A percentile compares a stretch with the other conserved stretches of the same genome.
phyloP scores from a whole-genome alignment of 176 grass and related monocot genomes.

The Aegilops longissima region DNA sequence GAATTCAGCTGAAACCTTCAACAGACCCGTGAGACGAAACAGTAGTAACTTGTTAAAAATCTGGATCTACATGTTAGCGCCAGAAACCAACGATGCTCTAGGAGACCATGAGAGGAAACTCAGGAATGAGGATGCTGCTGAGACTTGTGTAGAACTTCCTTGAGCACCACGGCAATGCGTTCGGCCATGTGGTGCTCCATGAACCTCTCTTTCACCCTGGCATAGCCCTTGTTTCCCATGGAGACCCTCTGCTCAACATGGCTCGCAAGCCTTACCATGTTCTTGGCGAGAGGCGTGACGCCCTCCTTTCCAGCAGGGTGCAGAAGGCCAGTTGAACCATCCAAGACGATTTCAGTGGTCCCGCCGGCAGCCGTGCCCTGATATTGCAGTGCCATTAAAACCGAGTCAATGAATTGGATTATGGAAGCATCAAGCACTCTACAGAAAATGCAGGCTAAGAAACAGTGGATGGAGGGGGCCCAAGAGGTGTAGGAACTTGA shows the following conservation, averaged over 20 bases:
- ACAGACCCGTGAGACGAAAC: no score
- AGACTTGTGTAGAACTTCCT: conserved; percentile 52
- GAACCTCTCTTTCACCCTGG: conserved; percentile 74
- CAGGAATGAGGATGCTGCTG: conserved; percentile 33
- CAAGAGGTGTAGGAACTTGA: conserved; percentile 2
- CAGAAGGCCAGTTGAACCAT: conserved; percentile 79
- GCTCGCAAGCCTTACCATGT: conserved; percentile 68
- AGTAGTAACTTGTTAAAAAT: not conserved
- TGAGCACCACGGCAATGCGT: conserved; percentile 66
- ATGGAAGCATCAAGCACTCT: not conserved
- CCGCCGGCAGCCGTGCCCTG: conserved; percentile 91
- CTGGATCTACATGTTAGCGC: conserved; percentile 8
- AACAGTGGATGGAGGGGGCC: conserved; percentile 25
- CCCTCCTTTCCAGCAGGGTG: conserved; percentile 86
- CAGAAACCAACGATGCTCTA: not conserved
- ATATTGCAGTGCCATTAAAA: conserved; percentile 10
- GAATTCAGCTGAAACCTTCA: no score
- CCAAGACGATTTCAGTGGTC: conserved; percentile 78
- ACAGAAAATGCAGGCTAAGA: conserved; percentile 30
- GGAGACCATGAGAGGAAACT: not conserved
- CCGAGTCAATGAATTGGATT: conserved; percentile 22
- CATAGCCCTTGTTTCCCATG: conserved; percentile 75
- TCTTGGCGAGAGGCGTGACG: conserved; percentile 61
- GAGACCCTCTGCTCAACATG: conserved; percentile 59
- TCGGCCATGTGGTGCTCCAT: conserved; percentile 92